Evolutionary conservation across 148 eudicot species (phyloP).

Genomic region (Fagopyrum esculentum): DNA sequence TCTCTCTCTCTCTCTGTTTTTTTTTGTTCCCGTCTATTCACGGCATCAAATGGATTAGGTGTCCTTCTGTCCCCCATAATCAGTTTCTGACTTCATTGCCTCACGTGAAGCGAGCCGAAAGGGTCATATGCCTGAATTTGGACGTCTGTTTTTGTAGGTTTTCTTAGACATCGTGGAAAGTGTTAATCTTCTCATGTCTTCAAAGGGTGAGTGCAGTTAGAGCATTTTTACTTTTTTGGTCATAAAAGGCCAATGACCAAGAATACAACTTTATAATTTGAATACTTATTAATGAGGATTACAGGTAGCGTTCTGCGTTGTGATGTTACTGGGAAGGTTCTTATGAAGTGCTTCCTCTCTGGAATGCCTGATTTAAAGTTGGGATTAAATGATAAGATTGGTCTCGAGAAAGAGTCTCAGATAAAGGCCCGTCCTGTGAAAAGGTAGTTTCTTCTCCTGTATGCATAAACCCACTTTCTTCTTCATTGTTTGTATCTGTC

Average conservation of each 20-base stretch:
- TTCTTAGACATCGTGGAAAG: slow-evolving; percentile 97
- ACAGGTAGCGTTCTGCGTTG: slow-evolving; percentile 91
- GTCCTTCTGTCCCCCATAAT: neutral
- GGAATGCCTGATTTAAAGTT: slow-evolving; percentile 99
- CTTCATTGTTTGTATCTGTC: neutral
- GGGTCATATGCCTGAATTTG: slow-evolving; percentile 4
- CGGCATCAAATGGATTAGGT: neutral
- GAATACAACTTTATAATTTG: neutral
- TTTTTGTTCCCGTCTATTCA: neutral
- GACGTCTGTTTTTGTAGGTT: slow-evolving; percentile 45
- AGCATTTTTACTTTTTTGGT: neutral
- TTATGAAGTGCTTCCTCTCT: slow-evolving; percentile 99
- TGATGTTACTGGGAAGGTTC: slow-evolving; percentile 97
- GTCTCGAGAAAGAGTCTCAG: slow-evolving; percentile 97
- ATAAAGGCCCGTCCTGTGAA: slow-evolving; percentile 90
- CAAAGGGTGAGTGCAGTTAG: slow-evolving; percentile 52
- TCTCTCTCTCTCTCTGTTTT: no score
- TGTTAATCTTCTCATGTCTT: slow-evolving; percentile 98
- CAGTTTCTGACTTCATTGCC: slow-evolving; percentile 3
- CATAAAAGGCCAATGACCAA: neutral
- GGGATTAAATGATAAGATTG: slow-evolving; percentile 97
- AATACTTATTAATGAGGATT: neutral
- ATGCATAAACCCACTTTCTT: neutral
- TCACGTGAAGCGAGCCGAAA: neutral
- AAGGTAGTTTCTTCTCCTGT: slow-evolving; percentile 42